Base-by-base conservation (phyloP, 2,329 filamentous ascomycete genomes). In the Dactylonectria macrodidyma region DNA sequence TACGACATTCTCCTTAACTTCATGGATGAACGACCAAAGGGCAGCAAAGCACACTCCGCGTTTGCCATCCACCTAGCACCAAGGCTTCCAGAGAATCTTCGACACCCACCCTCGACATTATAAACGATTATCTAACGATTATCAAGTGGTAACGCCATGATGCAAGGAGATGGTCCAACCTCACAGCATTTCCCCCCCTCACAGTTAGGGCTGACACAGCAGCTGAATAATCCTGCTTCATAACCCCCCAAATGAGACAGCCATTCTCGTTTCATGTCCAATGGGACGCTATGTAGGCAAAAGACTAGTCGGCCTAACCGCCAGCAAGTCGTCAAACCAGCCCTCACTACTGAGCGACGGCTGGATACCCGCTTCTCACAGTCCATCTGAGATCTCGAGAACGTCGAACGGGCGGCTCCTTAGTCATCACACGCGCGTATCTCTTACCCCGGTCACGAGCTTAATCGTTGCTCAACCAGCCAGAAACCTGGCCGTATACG, bases 351-450 rank as follows among this genome's bases (percentile, higher is more conserved):
- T 24, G 46, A 6, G 46, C 5, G 6, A 14, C n/a, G 19, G 26
- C 11, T 22, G 10, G 26, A 19, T 5, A 30, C 26, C 3, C 26
- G 16, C 41, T 41, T n/a, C 41, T 26, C 12, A 50, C 24, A 14
- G 22, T 50, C 26, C 14, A 11, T 44, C 41, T n/a, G 7, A 38
- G 36, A 38, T n/a, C 26, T 19, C 19, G 19, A 41, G n/a, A 16
- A 41, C 10, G 7, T 8, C 48, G 26, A 26, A 26, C 30, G 30
- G 47, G 57, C 67, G 65, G 58, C 33, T 55, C 60, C 62, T 68
- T 62, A 65, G 66, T 68, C 66, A 68, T 55, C 50, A 65, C 30
- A 34, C 66, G 66, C 66, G 66, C 66, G 66, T 36, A 11, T 36
- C 19, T n/a, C 38, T 47, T 24, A n/a, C 24, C 30, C 58, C n/a